phyloP scores from a whole-genome alignment of 129 eudicot species.

The Centrapalus pauciflorus region DNA sequence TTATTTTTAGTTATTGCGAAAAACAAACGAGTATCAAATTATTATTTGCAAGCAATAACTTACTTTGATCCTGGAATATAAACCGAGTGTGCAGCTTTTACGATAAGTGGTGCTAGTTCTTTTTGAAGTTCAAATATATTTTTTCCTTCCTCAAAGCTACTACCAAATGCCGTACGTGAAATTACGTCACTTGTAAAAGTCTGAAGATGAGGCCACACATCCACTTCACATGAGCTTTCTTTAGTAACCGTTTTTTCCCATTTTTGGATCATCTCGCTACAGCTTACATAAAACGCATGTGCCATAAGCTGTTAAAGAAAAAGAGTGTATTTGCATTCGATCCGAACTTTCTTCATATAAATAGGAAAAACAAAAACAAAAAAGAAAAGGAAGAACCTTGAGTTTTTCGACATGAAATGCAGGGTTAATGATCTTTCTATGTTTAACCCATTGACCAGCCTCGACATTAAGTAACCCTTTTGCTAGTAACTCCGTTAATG shows the following conservation, averaged over 20 bases:
- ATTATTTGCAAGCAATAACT: neutral
- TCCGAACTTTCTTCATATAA: too few relatives aligned
- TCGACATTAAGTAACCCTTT: neutral
- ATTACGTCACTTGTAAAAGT: conserved; percentile 1
- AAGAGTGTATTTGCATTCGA: neutral
- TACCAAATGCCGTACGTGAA: conserved; percentile 26
- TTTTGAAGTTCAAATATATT: conserved; percentile 20
- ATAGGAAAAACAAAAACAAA: neutral
- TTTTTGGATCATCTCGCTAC: conserved; percentile 15
- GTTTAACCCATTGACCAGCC: conserved; percentile 20
- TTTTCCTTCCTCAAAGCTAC: conserved; percentile 16
- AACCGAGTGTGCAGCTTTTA: neutral
- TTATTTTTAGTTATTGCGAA: too few relatives aligned
- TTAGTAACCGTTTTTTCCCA: neutral
- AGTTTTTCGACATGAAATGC: conserved; percentile 32
- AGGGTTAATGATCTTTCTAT: conserved; percentile 29
- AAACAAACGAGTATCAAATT: neutral
- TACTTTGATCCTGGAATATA: conserved; percentile 34
- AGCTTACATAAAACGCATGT: conserved; percentile 13
- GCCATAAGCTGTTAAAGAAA: conserved; percentile 19
- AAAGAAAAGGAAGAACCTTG: conserved; percentile 13
- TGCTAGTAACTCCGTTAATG: conserved; percentile 16
- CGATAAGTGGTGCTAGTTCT: conserved; percentile 10
- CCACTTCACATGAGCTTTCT: conserved; percentile 11
- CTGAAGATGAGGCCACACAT: conserved; percentile 23